A percentile compares a stretch with the other conserved stretches of the same genome.
Evolutionary conservation across 228 moss, liverwort and hornwort genomes (phyloP).

Genomic region (Sphagnum magellanicum): DNA sequence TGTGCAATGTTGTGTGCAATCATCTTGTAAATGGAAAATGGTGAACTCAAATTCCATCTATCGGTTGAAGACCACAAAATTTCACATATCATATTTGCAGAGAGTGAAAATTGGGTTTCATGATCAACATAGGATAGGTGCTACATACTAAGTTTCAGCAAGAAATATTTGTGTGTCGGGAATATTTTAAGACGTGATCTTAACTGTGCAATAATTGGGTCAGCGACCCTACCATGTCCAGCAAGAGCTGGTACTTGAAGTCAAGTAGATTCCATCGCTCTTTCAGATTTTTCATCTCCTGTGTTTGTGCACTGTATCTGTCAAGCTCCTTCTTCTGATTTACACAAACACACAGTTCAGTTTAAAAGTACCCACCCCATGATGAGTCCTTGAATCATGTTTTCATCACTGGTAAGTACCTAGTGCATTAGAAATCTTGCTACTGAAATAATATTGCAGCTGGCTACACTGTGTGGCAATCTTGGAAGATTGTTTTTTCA

Average conservation of each 20-base stretch:
- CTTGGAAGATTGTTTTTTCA: background rate
- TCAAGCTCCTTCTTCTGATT: slow-evolving; percentile 73
- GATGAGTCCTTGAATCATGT: too few species aligned
- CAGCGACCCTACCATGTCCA: slow-evolving; percentile 59
- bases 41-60: too few species aligned
- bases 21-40: too few species aligned
- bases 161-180: background rate
- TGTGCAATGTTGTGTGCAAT: too few species aligned
- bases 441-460: too few species aligned
- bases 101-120: background rate
- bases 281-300: slow-evolving; percentile 84
- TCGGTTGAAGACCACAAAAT: too few species aligned
- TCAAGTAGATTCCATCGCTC: slow-evolving; percentile 90
- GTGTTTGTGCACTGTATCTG: slow-evolving; percentile 54
- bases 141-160: background rate
- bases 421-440: too few species aligned
- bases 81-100: background rate
- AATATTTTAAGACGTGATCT: background rate
- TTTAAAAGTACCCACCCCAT: too few species aligned
- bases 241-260: slow-evolving; percentile 82
- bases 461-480: too few species aligned
- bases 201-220: background rate
- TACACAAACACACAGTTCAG: too few species aligned
- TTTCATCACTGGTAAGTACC: too few species aligned
- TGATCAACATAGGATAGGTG: background rate